A percentile compares a stretch with the other conserved stretches of the same genome.
Conservation (phyloP, 2,329 filamentous ascomycete species). For the Paecilomyces formosus region DNA sequence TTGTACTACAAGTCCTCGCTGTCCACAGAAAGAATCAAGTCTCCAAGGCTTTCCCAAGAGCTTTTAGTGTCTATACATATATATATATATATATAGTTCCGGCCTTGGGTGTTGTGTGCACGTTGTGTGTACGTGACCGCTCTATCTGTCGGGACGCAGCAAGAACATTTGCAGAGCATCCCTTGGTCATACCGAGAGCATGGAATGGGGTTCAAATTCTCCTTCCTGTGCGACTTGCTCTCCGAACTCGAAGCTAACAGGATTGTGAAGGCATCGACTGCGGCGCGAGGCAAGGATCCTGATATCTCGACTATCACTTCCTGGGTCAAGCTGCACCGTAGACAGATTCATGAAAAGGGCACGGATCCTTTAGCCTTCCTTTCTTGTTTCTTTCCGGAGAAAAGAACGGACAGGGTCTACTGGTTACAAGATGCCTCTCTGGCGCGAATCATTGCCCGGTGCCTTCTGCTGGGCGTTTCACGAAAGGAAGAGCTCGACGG, state of each 20-base stretch:
- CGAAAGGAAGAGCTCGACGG: constrained; percentile 55
- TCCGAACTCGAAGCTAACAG: constrained; percentile 54
- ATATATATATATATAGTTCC: neutral
- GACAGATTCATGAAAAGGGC: constrained; percentile 48
- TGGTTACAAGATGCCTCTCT: constrained; percentile 56
- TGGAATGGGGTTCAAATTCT: constrained; percentile 49
- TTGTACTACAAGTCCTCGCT: neutral
- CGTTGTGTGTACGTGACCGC: neutral
- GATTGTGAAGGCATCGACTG: constrained; percentile 24
- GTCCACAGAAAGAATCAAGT: neutral
- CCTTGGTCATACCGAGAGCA: neutral
- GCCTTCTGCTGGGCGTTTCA: constrained; percentile 57
- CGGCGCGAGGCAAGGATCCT: constrained; percentile 19
- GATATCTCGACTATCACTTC: constrained; percentile 43
- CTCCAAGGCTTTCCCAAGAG: neutral
- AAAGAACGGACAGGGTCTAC: constrained; percentile 71
- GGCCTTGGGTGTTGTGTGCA: neutral
- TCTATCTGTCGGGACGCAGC: neutral
- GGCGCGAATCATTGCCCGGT: constrained; percentile 59
- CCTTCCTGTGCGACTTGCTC: constrained; percentile 66
- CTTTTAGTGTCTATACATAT: neutral
- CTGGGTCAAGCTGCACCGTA: constrained; percentile 65
- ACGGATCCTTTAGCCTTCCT: constrained; percentile 59
- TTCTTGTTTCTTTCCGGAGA: constrained; percentile 69
- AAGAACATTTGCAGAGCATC: neutral